Conservation (phyloP, 495 filamentous ascomycete species). For the Lasiosphaeriaceae sp. region DNA sequence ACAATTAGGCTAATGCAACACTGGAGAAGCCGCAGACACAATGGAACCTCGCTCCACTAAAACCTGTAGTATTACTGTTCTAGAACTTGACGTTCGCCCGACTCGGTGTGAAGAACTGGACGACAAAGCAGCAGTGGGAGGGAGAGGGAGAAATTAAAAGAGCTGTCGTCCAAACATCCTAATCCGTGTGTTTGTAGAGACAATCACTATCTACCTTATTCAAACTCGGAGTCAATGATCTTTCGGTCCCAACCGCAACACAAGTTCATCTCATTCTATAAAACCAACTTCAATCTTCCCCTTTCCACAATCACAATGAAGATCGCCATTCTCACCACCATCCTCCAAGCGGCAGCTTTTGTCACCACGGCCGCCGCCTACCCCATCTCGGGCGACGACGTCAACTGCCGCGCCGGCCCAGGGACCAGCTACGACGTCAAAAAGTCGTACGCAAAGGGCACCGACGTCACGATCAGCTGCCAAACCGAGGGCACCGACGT, state of each 20-base stretch:
- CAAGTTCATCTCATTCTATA: too few relatives aligned
- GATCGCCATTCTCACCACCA: conserved; percentile 8
- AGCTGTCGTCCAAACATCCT: too few relatives aligned
- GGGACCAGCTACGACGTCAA: conserved; percentile 19
- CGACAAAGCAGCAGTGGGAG: too few relatives aligned
- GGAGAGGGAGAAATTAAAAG: too few relatives aligned
- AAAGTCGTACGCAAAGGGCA: conserved; percentile 18
- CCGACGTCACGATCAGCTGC: conserved; percentile 23
- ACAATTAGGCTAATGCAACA: not conserved
- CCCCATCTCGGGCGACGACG: conserved; percentile 12
- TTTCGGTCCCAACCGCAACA: too few relatives aligned
- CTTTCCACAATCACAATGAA: conserved; percentile 14
- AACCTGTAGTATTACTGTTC: not conserved
- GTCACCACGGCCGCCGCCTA: conserved; percentile 7
- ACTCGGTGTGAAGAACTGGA: not conserved
- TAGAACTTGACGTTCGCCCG: not conserved
- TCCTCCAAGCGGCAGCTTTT: not conserved
- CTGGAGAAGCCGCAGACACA: not conserved
- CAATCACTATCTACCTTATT: too few relatives aligned
- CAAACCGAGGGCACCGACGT: conserved; percentile 18
- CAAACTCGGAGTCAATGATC: too few relatives aligned
- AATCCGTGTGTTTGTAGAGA: too few relatives aligned
- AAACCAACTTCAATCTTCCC: too few relatives aligned
- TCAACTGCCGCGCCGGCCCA: conserved; percentile 26
- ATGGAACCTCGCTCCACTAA: not conserved